These are phyloP conservation scores for Ampelocalamus luodianensis DNA, from an alignment of 176 grass and related monocot species.

Conservation along the genomic window DNA sequence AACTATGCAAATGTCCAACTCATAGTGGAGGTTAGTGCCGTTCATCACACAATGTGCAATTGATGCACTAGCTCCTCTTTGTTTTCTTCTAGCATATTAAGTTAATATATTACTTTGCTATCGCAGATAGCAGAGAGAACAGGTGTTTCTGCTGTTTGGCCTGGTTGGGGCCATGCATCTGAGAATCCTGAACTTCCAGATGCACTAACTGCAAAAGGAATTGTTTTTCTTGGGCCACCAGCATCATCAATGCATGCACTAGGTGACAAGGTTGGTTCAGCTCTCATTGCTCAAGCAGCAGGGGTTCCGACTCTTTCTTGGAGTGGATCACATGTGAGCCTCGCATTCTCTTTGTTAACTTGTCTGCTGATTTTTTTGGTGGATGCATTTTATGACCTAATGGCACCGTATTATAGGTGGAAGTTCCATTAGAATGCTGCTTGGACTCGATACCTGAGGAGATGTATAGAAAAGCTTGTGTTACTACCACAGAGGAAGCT, in stretches of 20 bases:
- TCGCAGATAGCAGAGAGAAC: slow-evolving; percentile 77
- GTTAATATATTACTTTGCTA: neutral
- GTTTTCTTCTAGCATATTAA: neutral
- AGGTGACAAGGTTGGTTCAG: slow-evolving; percentile 97
- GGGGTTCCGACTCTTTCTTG: slow-evolving; percentile 94
- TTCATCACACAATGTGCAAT: slow-evolving; percentile 5
- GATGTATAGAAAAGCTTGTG: slow-evolving; percentile 95
- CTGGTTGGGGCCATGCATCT: slow-evolving; percentile 98
- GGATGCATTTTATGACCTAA: slow-evolving; percentile 23
- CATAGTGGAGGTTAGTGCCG: slow-evolving; percentile 79
- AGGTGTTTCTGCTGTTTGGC: slow-evolving; percentile 93
- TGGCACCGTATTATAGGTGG: slow-evolving; percentile 55
- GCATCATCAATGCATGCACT: slow-evolving; percentile 85
- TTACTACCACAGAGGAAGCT: slow-evolving; percentile 93
- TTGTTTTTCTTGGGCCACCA: slow-evolving; percentile 93
- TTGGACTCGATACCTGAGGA: slow-evolving; percentile 79
- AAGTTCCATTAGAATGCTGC: slow-evolving; percentile 74
- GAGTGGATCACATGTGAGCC: slow-evolving; percentile 94
- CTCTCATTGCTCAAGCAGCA: slow-evolving; percentile 97
- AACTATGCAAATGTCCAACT: slow-evolving; percentile 98
- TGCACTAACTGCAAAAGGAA: slow-evolving; percentile 73
- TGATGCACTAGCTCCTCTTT: neutral
- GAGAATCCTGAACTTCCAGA: slow-evolving; percentile 97
- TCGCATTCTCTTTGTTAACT: slow-evolving; percentile 37
- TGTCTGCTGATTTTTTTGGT: slow-evolving; percentile 7